Evolutionary conservation across 176 grass and related monocot species (phyloP), one percentile per base, ranked within the genome.

Genomic region (Aegilops sharonensis): DNA sequence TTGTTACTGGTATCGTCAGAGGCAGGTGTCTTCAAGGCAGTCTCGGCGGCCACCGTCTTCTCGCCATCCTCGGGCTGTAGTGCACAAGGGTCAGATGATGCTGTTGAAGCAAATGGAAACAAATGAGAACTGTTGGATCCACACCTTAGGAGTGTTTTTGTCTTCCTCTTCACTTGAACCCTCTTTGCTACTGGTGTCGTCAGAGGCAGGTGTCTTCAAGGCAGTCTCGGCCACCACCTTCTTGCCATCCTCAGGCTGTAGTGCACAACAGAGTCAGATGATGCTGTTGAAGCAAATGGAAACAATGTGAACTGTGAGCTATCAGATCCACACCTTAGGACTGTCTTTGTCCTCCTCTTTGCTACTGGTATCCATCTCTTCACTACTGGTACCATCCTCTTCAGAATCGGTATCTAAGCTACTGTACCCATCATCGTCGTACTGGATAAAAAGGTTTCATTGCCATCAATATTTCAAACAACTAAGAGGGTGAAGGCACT

Each of bases 131-230:
- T 54, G 40, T 71, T 11, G 13, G 14, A 21, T 5, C 31, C 35
- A 50, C 25, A 95, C 95, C 84, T 92, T 36, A 43, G 90, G 91
- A 82, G 88, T 88, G 25, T 94, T 80, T 18, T 93, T 87, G 63
- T 95, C 86, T 36, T 92, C 93, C 4, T 88, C 89, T 2, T 80
- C 81, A 80, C 73, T 89, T 6, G 37, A 72, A 79, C 78, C 90
- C 11, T 83, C 77, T 24, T 77, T 45, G 31, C 37, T 80, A 36
- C 20, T 74, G 47, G 39, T 40, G 1, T 52, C 48, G 1, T 52
- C 91, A 40, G 88, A 92, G 84, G 32, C 69, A 81, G 86, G 86
- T 42, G 65, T 79, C 62, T 91, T 91, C 6, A 80, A 77, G n/a
- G 29, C 65, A 79, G 36, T 72, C 48, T 86, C 84, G 77, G 84